Percentiles rank a stretch among this genome's conserved stretches.
phyloP scores from a whole-genome alignment of 805 yeast species.

The Lachancea nothofagi region DNA sequence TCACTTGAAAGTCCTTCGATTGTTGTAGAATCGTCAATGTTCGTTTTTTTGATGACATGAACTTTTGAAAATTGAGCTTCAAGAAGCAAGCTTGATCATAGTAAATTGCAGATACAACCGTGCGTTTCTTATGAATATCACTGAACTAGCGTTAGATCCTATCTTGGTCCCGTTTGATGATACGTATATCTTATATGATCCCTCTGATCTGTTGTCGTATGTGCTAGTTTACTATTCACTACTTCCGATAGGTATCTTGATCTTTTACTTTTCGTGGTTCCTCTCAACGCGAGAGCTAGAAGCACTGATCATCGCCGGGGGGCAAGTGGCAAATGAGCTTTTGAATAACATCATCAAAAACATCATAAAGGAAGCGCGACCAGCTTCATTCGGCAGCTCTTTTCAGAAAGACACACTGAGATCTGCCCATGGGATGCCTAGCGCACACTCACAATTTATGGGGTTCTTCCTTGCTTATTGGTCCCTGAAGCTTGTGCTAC shows the following conservation, averaged over 20 bases:
- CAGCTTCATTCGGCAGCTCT: constrained; percentile 38
- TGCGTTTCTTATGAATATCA: constrained; percentile 7
- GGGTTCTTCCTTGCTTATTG: constrained; percentile 69
- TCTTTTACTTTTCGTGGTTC: constrained; percentile 81
- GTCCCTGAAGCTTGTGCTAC: constrained; percentile 38
- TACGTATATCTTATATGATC: constrained; percentile 76
- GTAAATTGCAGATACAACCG: too few species aligned
- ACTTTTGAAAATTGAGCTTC: too few species aligned
- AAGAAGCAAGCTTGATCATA: too few species aligned
- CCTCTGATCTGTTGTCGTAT: constrained; percentile 54
- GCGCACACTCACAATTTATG: constrained; percentile 95
- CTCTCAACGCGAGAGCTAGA: constrained; percentile 78
- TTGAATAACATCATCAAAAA: constrained; percentile 64
- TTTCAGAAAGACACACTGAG: constrained; percentile 38
- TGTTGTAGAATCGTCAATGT: too few species aligned
- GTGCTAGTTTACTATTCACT: constrained; percentile 68
- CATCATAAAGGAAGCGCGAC: constrained; percentile 66
- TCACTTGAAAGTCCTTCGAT: too few species aligned
- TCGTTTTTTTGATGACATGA: too few species aligned
- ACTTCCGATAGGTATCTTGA: constrained; percentile 71
- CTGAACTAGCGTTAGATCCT: constrained; percentile 1
- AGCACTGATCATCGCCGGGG: constrained; percentile 75
- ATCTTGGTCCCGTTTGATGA: constrained; percentile 66
- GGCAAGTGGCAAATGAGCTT: constrained; percentile 76
- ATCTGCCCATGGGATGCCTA: constrained; percentile 90